These are phyloP conservation scores for Chalciporus sphaerocephalus DNA, from an alignment of 768 basidiomycete genomes.

Conservation along the genomic window DNA sequence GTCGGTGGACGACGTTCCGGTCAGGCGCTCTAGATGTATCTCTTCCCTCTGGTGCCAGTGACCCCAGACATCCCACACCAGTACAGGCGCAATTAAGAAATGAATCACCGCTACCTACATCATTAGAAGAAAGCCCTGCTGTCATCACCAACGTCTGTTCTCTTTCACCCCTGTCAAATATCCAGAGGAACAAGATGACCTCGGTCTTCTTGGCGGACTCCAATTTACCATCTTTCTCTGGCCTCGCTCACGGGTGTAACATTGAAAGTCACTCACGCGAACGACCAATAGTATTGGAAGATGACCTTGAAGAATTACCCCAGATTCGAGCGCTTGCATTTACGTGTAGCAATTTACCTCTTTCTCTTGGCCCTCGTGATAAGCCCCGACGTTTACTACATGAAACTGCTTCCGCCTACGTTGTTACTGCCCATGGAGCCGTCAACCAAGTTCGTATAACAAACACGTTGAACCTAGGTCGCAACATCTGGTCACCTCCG, in stretches of 20 bases:
- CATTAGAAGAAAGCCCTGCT: neutral
- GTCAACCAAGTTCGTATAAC: constrained; percentile 30
- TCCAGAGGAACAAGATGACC: neutral
- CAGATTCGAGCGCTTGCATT: neutral
- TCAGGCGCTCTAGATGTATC: constrained; percentile 22
- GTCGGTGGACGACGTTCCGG: constrained; percentile 23
- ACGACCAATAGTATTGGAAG: neutral
- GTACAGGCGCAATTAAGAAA: neutral
- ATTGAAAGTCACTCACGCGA: neutral
- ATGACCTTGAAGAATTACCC: neutral
- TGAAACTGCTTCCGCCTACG: constrained; percentile 11
- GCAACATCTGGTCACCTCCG: constrained; percentile 18
- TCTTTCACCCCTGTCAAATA: neutral
- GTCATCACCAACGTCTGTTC: neutral
- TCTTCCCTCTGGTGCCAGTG: constrained; percentile 1
- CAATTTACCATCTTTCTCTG: neutral
- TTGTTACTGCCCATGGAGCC: constrained; percentile 40
- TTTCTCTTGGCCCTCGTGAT: constrained; percentile 32
- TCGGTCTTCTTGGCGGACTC: neutral
- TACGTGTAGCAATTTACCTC: neutral
- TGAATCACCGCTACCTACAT: neutral
- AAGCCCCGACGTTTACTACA: constrained; percentile 38
- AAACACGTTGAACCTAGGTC: constrained; percentile 13
- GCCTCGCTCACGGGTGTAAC: neutral
- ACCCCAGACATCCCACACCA: neutral